Percentiles rank a stretch among this genome's conserved stretches.
phyloP scores from a whole-genome alignment of 768 basidiomycete genomes.

The Pulveroboletus frians region DNA sequence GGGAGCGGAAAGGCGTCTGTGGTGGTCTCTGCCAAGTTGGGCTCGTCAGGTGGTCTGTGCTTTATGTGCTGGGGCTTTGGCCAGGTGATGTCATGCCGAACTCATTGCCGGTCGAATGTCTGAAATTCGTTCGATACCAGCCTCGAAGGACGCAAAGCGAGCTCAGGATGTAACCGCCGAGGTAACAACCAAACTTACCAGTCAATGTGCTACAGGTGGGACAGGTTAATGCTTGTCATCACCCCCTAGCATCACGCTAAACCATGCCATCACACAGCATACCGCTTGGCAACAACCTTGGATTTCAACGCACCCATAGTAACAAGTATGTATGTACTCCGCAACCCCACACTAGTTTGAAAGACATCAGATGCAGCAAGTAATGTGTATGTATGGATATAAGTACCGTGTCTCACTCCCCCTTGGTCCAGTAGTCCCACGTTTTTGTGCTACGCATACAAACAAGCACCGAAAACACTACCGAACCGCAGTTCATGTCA shows the following conservation, averaged over 20 bases:
- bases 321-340: constrained; percentile 8
- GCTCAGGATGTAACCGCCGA: not conserved
- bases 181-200: not conserved
- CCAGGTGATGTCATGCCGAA: constrained; percentile 27
- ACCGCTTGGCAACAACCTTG: constrained; percentile 7
- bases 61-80: constrained; percentile 5
- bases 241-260: not conserved
- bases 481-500: constrained; percentile 11
- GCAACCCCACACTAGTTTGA: not conserved
- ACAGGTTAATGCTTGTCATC: too few species aligned
- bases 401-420: constrained; percentile 8
- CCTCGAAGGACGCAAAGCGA: too few species aligned
- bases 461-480: too few species aligned
- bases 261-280: too few species aligned
- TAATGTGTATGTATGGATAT: constrained; percentile 5
- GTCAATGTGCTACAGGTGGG: too few species aligned
- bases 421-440: not conserved
- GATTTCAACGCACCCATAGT: constrained; percentile 10
- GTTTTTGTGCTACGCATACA: constrained; percentile 2
- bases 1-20: not conserved
- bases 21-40: constrained; percentile 3
- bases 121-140: too few species aligned
- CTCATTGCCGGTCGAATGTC: constrained; percentile 10
- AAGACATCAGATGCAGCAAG: not conserved
- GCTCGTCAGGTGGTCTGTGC: not conserved